Base-by-base conservation (phyloP, 495 filamentous ascomycete genomes). In the Aspergillus sclerotiicarbonarius region DNA sequence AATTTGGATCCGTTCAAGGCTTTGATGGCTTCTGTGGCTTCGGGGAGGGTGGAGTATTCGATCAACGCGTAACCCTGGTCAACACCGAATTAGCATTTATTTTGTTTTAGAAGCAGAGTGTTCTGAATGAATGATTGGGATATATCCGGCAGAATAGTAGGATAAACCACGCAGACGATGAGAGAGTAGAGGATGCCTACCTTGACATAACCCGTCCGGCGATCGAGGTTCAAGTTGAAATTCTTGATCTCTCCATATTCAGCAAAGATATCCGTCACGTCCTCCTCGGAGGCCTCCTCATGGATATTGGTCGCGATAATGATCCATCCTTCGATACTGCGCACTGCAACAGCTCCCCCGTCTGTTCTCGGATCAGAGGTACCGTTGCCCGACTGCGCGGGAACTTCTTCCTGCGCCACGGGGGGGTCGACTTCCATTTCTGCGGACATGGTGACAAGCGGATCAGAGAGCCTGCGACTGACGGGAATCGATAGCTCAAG, bases 291-390 rank as follows among this genome's bases (percentile, higher is more conserved):
- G 16, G 95, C 91, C 75, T 99, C 95, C 70, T 98, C 95, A 72
- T 99, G 94, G 41, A 98, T 91, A 71, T 98, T 97, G 18, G 92
- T 96, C 58, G 88, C 92, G 57, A 97, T 87, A 61, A 99, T 81
- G 74, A 99, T 98, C 95, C 95, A 99, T 62, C 95, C 95, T 72
- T 99, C 95, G 70, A 99, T 97, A 60, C 90, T 96, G 71, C 95
- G 91, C 52, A 99, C 95, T 13, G 93, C 95, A 6, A 90, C 91
- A 29, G 93, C 91, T 59, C 89, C 89, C 53, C 84, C 77, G 58
- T 84, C 79, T 47, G 93, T 96, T 68, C 88, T 85, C 19, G 82
- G 73, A 57, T 86, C 84, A 57, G 86, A 87, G 66, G 81, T 80
- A 61, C 80, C 74, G 65, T 80, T 78, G 64, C 85, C 85, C 59